Conservation (phyloP, 345 rosid species). For the Melastoma malabathricum region DNA sequence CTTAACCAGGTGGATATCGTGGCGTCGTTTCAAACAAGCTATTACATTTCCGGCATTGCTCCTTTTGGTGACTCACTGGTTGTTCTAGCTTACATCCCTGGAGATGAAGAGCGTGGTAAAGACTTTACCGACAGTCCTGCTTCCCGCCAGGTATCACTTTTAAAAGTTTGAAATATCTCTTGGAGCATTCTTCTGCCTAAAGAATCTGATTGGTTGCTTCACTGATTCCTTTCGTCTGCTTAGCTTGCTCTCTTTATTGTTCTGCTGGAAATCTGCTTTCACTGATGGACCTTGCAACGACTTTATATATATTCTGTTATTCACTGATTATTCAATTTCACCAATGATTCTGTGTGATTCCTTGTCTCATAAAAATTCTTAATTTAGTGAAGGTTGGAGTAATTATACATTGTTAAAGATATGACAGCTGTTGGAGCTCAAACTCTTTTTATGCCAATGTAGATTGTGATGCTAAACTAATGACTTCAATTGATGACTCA, state of each 20-base stretch:
- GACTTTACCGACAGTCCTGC: slow-evolving; percentile 54
- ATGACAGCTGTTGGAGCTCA: no score
- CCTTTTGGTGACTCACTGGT: slow-evolving; percentile 99
- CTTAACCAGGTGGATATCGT: slow-evolving; percentile 85
- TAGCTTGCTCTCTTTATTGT: not conserved
- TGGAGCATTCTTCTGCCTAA: not conserved
- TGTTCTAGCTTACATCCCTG: slow-evolving; percentile 82
- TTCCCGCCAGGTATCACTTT: slow-evolving; percentile 67
- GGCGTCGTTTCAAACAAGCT: slow-evolving; percentile 96
- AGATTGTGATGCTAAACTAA: no score
- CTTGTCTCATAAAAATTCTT: no score
- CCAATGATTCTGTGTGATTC: no score
- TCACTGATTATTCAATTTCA: not conserved
- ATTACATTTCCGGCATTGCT: slow-evolving; percentile 97
- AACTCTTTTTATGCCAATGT: no score
- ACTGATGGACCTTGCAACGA: no score
- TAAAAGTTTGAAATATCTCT: not conserved
- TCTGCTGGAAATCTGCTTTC: no score
- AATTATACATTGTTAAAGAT: no score
- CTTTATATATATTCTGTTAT: not conserved
- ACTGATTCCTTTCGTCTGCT: not conserved
- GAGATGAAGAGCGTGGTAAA: slow-evolving; percentile 72
- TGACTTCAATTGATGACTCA: no score
- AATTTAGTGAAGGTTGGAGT: no score
- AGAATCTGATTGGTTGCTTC: not conserved